These are phyloP conservation scores for Fonsecaea erecta DNA, from an alignment of 2,329 filamentous ascomycete species.

Conservation along the genomic window DNA sequence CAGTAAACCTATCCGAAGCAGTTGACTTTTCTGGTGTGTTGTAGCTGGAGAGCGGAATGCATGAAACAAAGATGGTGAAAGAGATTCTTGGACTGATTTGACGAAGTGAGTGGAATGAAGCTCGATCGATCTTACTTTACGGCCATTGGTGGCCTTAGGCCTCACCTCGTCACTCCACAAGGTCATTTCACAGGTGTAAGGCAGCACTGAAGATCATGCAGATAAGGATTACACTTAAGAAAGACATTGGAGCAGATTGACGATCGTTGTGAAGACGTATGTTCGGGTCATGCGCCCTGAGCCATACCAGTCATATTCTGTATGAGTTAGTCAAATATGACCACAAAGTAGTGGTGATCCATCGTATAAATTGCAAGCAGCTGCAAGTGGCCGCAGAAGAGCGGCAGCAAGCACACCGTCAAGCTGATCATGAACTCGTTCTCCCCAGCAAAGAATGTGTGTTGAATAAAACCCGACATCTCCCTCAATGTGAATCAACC, in stretches of 20 bases:
- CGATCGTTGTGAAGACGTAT: background rate
- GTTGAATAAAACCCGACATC: background rate
- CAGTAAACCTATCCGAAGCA: conserved; percentile 1
- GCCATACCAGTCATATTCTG: conserved; percentile 17
- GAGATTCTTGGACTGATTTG: no score
- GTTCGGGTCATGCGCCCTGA: background rate
- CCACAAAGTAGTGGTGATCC: background rate
- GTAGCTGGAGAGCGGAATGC: background rate
- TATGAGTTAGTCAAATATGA: conserved; percentile 18
- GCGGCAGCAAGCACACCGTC: conserved; percentile 3
- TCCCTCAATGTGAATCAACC: background rate
- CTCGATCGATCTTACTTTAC: background rate
- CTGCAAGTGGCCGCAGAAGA: background rate
- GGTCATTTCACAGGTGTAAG: background rate
- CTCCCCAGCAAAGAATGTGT: conserved; percentile 1
- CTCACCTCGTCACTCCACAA: background rate
- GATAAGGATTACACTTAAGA: background rate
- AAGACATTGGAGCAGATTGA: background rate
- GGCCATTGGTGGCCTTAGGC: background rate
- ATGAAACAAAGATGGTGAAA: background rate
- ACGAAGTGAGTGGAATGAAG: background rate
- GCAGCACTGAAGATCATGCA: background rate
- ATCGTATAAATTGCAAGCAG: conserved; percentile 5
- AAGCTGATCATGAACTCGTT: conserved; percentile 2
- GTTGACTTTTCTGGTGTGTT: background rate